A percentile compares a stretch with the other conserved stretches of the same genome.
These are phyloP conservation scores for Syncephalis plumigaleata DNA, from an alignment of 371 early-diverging fungal genomes.

Conservation along the genomic window DNA sequence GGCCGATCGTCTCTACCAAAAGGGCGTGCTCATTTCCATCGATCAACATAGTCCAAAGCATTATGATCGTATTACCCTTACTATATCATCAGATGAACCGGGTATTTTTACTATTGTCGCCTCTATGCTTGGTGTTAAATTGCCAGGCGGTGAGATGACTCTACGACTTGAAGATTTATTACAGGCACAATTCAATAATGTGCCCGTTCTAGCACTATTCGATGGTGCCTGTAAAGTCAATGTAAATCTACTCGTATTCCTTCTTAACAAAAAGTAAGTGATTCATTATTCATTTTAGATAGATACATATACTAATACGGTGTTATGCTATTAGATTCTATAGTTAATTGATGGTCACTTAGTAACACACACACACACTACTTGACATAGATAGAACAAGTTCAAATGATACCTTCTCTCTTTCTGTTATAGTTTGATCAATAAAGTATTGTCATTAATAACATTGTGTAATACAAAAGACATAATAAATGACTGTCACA, in stretches of 20 bases:
- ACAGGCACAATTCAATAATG: conserved; percentile 83
- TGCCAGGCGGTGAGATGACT: conserved; percentile 61
- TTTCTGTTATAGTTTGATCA: too few relatives aligned
- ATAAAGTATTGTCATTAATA: too few relatives aligned
- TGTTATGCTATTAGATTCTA: too few relatives aligned
- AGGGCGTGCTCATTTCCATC: conserved; percentile 79
- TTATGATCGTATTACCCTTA: conserved; percentile 75
- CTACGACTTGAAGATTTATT: conserved; percentile 83
- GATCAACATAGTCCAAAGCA: conserved; percentile 64
- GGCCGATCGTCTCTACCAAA: conserved; percentile 77
- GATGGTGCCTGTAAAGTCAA: conserved; percentile 88
- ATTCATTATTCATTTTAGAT: too few relatives aligned
- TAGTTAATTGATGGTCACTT: too few relatives aligned
- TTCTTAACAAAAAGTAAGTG: conserved; percentile 89
- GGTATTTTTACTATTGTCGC: conserved; percentile 82
- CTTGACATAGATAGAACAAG: too few relatives aligned
- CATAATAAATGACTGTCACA: too few relatives aligned
- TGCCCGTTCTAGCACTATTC: conserved; percentile 69
- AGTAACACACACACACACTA: too few relatives aligned
- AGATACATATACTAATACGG: too few relatives aligned
- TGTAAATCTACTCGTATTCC: conserved; percentile 80
- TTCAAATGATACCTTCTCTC: too few relatives aligned
- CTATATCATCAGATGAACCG: conserved; percentile 79
- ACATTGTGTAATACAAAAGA: too few relatives aligned
- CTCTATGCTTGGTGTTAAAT: conserved; percentile 54